phyloP scores from a whole-genome alignment of 2,329 filamentous ascomycete genomes.

The Biscogniauxia mediterranea region DNA sequence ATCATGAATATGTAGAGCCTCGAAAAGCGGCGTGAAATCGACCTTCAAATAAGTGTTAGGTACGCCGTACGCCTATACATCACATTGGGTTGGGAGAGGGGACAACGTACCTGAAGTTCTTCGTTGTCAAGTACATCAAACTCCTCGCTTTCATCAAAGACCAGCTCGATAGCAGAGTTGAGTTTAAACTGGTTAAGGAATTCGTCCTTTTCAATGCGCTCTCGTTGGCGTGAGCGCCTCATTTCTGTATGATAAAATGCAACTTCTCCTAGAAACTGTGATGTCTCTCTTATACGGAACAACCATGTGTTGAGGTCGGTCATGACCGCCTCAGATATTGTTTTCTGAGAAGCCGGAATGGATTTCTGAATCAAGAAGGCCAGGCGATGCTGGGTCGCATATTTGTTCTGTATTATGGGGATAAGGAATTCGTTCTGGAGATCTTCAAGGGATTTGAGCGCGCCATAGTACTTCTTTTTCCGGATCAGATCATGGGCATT shows the following conservation, averaged over 20 bases:
- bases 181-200: constrained; percentile 83
- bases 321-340: constrained; percentile 96
- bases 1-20: constrained; percentile 94
- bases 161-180: constrained; percentile 93
- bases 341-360: constrained; percentile 85
- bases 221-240: constrained; percentile 77
- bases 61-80: neutral
- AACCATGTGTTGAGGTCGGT: constrained; percentile 95
- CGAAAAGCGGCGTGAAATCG: constrained; percentile 90
- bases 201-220: constrained; percentile 72
- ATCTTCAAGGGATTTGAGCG: constrained; percentile 89
- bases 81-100: neutral
- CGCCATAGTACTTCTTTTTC: constrained; percentile 94
- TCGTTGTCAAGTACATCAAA: constrained; percentile 96
- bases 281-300: constrained; percentile 90
- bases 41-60: constrained; percentile 45
- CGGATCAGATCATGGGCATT: constrained; percentile 88
- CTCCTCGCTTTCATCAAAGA: constrained; percentile 92
- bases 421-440: constrained; percentile 91
- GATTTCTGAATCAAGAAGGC: constrained; percentile 95
- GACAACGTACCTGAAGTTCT: constrained; percentile 62
- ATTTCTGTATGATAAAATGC: constrained; percentile 95
- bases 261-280: constrained; percentile 92
- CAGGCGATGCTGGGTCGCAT: constrained; percentile 90
- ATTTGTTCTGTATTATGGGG: constrained; percentile 71